Evolutionary conservation across 306 rosid genomes (phyloP), one percentile per base, ranked within the genome.

Genomic region (Prinsepia uniflora): DNA sequence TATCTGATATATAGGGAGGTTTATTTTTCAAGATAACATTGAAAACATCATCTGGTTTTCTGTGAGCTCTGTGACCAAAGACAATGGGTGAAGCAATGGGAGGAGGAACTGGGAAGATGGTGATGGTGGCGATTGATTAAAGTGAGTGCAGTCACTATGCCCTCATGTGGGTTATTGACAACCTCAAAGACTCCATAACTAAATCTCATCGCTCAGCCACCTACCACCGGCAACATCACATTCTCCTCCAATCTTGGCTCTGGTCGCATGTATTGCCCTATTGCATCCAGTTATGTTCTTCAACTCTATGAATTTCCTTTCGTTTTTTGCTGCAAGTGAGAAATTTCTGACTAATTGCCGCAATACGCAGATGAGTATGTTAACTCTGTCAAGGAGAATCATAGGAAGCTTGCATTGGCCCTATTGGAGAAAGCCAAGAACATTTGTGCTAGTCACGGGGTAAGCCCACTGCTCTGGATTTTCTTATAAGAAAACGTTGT

Each of bases 121-220:
- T 83, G 48, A 83, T 86, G 90, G 63, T 83, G 68, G 90, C 84
- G 49, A 75, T 86, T 60, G 90, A 86, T 50, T 86, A 86, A 57
- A 86, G 84, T 10, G 84, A 86, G 0, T 3, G 63, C 65, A 83
- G 90, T 65, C 68, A 81, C 73, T 71, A 79, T 12, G 83, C 86
- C 0, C 86, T 83, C 63, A 71, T 71, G 73, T 86, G 90, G 90
- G 76, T 64, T 56, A 82, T 86, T 24, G 72, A 81, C 10, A 78
- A 75, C 68, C 84, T 83, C 49, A 81, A 83, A 65, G 81, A 86
- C 57, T 78, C 84, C 40, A 19, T 86, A 67, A 52, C 56, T 44
- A 70, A 50, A 0, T 76, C 65, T 1, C 36, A 30, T 30, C 60
- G 86, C 85, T 60, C 86, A 67, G 41, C 76, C 81, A 34, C 81